phyloP scores from a whole-genome alignment of 1,284 basidiomycete species.

The Marasmius oreades region DNA sequence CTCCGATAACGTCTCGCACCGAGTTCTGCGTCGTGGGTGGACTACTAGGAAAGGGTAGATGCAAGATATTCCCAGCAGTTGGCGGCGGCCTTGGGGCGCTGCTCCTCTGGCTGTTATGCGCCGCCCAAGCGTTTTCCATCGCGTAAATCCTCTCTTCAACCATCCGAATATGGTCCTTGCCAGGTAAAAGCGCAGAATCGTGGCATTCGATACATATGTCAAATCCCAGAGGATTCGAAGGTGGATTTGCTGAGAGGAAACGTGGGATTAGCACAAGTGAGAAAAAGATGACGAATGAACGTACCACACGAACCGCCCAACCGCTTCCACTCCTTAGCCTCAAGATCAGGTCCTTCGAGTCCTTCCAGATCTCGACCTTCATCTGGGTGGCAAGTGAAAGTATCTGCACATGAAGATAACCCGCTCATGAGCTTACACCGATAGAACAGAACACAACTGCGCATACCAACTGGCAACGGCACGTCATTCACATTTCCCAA shows the following conservation, averaged over 20 bases:
- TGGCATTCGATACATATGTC: conserved; percentile 87
- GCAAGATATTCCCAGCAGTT: conserved; percentile 69
- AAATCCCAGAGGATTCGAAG: conserved; percentile 58
- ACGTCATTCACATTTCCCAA: conserved; percentile 80
- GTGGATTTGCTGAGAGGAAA: conserved; percentile 51
- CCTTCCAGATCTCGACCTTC: not conserved
- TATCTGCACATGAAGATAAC: not conserved
- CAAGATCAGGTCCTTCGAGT: not conserved
- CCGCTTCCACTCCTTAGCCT: not conserved
- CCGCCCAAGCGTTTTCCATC: conserved; percentile 58
- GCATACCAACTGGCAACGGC: conserved; percentile 37
- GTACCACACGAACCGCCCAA: not conserved
- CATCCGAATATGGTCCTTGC: conserved; percentile 54
- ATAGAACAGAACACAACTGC: not conserved
- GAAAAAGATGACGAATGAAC: not conserved
- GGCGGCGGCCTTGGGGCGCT: conserved; percentile 55
- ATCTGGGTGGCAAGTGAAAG: not conserved
- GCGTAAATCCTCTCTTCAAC: conserved; percentile 68
- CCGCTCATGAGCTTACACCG: not conserved
- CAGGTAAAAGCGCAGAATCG: conserved; percentile 71
- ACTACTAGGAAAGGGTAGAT: conserved; percentile 67
- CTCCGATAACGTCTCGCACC: conserved; percentile 49
- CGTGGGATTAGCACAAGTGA: conserved; percentile 29
- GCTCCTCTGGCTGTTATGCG: conserved; percentile 24
- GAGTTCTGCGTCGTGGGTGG: conserved; percentile 48